Evolutionary conservation across 306 rosid genomes (phyloP), one percentile per base, ranked within the genome.

Genomic region (Quercus ilex): DNA sequence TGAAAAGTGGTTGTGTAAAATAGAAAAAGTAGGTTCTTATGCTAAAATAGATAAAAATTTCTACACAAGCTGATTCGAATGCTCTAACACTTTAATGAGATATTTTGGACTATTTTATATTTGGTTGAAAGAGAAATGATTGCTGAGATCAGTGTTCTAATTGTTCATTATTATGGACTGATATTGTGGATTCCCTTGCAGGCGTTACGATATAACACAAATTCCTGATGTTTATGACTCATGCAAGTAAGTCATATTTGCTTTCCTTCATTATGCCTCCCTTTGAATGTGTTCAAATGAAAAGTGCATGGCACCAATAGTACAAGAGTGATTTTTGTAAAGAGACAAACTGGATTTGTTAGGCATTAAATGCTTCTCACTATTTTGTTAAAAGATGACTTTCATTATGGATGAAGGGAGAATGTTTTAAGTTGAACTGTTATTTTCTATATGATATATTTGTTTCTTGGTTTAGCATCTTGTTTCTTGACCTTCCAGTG

Each of bases 171-270:
- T 75, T 12, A 28, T 59, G 18, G 69, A 82, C 70, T 74, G 56
- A 78, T 64, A 57, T 20, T 80, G 59, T 62, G 62, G 41, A 35
- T 87, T 80, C 83, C 20, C 77, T 81, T 89, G 86, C 96, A 95
- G 98, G 64, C 94, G 99, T 79, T 95, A 70, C 70, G 98, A 95
- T 84, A 79, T 95, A 76, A 86, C 99, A 57, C 99, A 95, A 85
- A 95, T 95, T 85, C 99, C 99, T 41, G 99, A 93, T 83, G 92
- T 95, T 77, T 95, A 95, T 82, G 99, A 95, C 77, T 95, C 99
- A 4, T 93, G 99, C 99, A 95, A 95, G 99, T 95, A 89, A 93
- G 99, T 83, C 17, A 3, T 59, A 21, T 20, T 59, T 59, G 12
- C 31, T 23, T 21, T 21, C 31, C 31, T 6, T 59, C 65, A 59